Base-by-base conservation (phyloP, 106 monocot genomes). In the Acorus calamus region DNA sequence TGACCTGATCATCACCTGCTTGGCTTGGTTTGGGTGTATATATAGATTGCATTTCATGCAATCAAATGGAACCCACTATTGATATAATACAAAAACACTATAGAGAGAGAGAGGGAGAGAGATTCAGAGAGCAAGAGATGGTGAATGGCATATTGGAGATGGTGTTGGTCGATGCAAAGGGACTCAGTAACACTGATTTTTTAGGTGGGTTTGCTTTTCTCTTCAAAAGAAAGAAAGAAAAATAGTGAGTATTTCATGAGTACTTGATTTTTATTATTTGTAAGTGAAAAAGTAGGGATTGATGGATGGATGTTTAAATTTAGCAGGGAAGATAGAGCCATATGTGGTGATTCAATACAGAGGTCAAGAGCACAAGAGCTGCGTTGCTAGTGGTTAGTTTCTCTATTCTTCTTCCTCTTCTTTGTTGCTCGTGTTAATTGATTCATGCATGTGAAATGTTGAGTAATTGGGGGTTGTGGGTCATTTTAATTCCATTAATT, bases 311-410 rank as follows among this genome's bases (percentile, higher is more conserved):
- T 67, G 28, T 62, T 61, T 63, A 48, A 3, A 9, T 62, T 46
- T 7, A 62, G 69, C 88, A 89, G 91, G 80, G 44, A 76, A 79
- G 48, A 70, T 76, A 8, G 91, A 91, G 64, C 83, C 91, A 3
- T 91, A 86, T 67, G 86, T 83, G 50, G 14, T 80, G 45, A 47
- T 91, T 13, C 86, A 84, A 44, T 86, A 86, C 63, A 77, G 76
- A 71, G 75, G 64, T 46, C 77, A 91, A 56, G 81, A 91, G 63
- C 73, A 67, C 59, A 84, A 83, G 76, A 91, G 78, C 73, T 73
- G 78, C 44, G 69, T 84, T 54, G 78, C 80, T 7, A 73, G 78
- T 74, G 86, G 90, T 90, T 9, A 14, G 53, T 56, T 42, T 50
- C 28, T 11, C 13, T 8, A 12, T 11, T 42, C 65, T 65, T 8